These are phyloP conservation scores for Epichloe sp. DNA, from an alignment of 2,329 filamentous ascomycete genomes.

Conservation along the genomic window DNA sequence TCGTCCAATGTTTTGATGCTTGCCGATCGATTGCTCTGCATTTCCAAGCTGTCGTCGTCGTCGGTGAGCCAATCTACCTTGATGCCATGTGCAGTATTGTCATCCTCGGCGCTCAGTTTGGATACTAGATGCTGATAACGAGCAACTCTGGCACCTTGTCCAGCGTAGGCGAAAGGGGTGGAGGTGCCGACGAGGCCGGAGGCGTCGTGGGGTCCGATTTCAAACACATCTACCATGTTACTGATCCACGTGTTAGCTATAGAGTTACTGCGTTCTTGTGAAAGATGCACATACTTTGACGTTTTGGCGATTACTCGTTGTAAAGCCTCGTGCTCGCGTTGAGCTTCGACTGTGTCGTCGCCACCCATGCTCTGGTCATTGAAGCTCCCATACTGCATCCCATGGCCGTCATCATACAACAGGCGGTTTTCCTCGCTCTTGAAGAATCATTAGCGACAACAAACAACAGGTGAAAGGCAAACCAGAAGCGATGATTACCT, in stretches of 20 bases:
- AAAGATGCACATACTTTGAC: constrained; percentile 38
- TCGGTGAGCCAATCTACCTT: constrained; percentile 44
- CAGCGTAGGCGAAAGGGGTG: constrained; percentile 34
- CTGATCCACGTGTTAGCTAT: constrained; percentile 23
- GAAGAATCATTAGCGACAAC: constrained; percentile 1
- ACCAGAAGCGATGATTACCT: constrained; percentile 27
- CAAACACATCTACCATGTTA: constrained; percentile 56
- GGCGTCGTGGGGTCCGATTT: constrained; percentile 42
- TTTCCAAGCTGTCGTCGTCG: constrained; percentile 32
- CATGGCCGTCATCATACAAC: constrained; percentile 47
- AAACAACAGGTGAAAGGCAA: background rate
- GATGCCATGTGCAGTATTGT: constrained; percentile 26
- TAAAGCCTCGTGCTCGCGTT: constrained; percentile 50
- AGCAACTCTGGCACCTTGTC: constrained; percentile 41
- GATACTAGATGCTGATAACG: constrained; percentile 50
- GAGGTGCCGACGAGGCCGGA: constrained; percentile 20
- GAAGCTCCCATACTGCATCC: constrained; percentile 50
- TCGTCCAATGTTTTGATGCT: constrained; percentile 22
- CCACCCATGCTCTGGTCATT: constrained; percentile 39
- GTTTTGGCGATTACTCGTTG: constrained; percentile 51
- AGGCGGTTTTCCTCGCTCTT: constrained; percentile 45
- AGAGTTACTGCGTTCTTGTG: background rate
- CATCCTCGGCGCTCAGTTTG: constrained; percentile 37
- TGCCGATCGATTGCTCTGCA: constrained; percentile 24
- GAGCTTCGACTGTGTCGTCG: constrained; percentile 48